Evolutionary conservation across 2,329 filamentous ascomycete genomes (phyloP), one percentile per base, ranked within the genome.

Genomic region (Xylariaceae sp.): DNA sequence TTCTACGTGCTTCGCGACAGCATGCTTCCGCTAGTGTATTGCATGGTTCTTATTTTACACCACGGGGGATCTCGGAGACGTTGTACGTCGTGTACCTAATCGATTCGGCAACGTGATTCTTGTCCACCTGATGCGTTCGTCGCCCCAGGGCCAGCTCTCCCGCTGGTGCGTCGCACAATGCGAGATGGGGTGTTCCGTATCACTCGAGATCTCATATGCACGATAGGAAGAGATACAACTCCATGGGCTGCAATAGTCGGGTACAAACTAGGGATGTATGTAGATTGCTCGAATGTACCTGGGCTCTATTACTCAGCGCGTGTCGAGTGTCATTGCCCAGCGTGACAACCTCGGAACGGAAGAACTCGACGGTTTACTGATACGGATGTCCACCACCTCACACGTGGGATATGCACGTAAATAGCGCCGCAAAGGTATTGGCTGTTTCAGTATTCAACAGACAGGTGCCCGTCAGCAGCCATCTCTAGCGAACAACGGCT

Each of bases 41-140:
- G 12, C n/a, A n/a, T 14, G 34, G 40, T 45, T 31, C 12, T 42
- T 14, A 40, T 48, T 40, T 43, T 34, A 28, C 36, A 41, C 34
- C 42, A 46, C 43, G 46, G 42, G 54, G 39, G 28, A 50, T 50
- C 47, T 52, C 44, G 52, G 49, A 45, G 50, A 55, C 49, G 52
- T 55, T 55, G 47, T 44, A 55, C 49, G 28, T 49, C 48, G 49
- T 55, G 52, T 51, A 22, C 17, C 33, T 48, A 31, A 18, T 19
- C 16, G 50, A 57, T 57, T 50, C 55, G 53, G 44, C 50, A 58
- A 55, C 53, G 55, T 56, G 55, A 53, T 47, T 53, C 50, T 43
- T 50, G 53, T 53, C 47, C 53, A 41, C 48, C 48, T 53, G 13
- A 48, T 53, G 47, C 53, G 47, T 53, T 55, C 47, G 45, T 57